Base-by-base conservation (phyloP, 2,329 filamentous ascomycete genomes). In the Pseudopithomyces maydicus region DNA sequence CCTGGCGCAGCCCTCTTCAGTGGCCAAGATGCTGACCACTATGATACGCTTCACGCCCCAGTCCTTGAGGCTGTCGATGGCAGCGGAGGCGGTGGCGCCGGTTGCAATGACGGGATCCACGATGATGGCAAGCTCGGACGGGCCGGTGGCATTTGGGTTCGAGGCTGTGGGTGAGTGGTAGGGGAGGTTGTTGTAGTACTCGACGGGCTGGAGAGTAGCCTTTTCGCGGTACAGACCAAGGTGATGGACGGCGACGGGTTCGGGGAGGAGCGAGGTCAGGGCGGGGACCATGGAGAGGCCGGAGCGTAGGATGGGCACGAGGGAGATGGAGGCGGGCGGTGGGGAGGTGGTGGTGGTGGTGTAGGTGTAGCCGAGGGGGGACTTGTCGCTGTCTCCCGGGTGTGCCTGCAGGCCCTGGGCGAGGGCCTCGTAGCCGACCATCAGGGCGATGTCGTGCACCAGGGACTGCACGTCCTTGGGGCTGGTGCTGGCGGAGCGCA, bases 141-240 rank as follows among this genome's bases (percentile, higher is more conserved):
- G 74, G 3, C 74, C 73, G 22, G 47, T 54, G 36, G 69, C 55
- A 29, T 65, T 62, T 5, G 72, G 60, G 46, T 78, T 81, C 43
- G 78, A 69, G 33, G 77, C 73, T 60, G 79, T 79, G 54, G 67
- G 81, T 38, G 81, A 74, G 78, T 91, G 89, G 78, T 91, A 89
- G 35, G 92, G 92, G 19, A 97, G 88, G 78, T 97, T 97, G 82
- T 97, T 97, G 85, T 97, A 97, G 84, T 97, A 97, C 79, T 97
- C 93, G 56, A 97, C 93, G 2, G 93, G 92, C 69, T 92, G 87
- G 55, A 97, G 88, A 43, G 91, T 94, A 55, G 87, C 86, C 58
- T 90, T 91, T 75, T 97, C 93, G 72, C 93, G 91, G 83, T 94
- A 98, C 71, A 98, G 89, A 64, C 95, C 94, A 7, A 98, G 89